phyloP scores from a whole-genome alignment of 1,284 basidiomycete species.

The Leccinum pachyderme region DNA sequence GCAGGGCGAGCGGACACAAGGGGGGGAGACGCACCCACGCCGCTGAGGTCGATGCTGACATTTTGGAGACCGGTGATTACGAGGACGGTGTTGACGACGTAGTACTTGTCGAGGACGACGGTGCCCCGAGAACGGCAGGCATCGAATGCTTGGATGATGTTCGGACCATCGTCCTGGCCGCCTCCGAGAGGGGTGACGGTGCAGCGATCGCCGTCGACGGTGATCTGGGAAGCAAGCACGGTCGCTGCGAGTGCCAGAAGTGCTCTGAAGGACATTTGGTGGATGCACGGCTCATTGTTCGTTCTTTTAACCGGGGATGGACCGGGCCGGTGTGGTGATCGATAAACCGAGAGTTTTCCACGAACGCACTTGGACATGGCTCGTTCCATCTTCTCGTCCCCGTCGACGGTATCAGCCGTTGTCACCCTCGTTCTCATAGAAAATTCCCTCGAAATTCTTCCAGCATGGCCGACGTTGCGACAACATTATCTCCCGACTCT shows the following conservation, averaged over 20 bases:
- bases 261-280: background rate
- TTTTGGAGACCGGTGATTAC: background rate
- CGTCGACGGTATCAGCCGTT: constrained; percentile 41
- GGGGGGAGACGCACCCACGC: background rate
- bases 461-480: constrained; percentile 54
- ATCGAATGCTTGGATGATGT: constrained; percentile 6
- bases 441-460: constrained; percentile 51
- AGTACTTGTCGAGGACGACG: constrained; percentile 36
- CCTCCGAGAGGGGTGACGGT: background rate
- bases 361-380: background rate
- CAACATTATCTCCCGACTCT: constrained; percentile 52
- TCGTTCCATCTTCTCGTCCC: constrained; percentile 34
- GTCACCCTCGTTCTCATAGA: constrained; percentile 59
- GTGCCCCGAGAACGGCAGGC: constrained; percentile 17
- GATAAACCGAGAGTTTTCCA: constrained; percentile 24
- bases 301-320: background rate
- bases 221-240: background rate
- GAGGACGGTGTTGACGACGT: constrained; percentile 30
- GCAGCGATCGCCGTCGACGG: constrained; percentile 31
- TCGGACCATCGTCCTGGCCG: constrained; percentile 9
- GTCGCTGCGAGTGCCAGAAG: constrained; percentile 3
- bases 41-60: background rate
- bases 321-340: background rate
- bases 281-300: too few species aligned
- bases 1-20: background rate